Conservation (phyloP, 2,329 filamentous ascomycete genomes). For the Neocatenulostroma microsporum region DNA sequence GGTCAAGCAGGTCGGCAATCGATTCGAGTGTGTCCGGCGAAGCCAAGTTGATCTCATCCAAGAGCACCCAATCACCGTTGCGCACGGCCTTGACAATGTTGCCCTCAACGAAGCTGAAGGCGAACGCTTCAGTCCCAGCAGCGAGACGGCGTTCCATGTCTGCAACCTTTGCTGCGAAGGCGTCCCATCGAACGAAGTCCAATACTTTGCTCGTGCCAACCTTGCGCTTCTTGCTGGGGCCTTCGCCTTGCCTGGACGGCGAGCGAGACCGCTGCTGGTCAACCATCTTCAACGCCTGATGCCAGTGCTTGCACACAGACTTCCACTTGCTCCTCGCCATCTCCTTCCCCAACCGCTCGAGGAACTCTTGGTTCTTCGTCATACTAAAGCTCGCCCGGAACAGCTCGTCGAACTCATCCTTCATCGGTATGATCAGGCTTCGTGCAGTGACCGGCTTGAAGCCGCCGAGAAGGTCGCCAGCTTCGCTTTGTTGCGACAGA, state of each 20-base stretch:
- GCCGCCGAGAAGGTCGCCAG: constrained; percentile 86
- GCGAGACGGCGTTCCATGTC: constrained; percentile 75
- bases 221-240: constrained; percentile 65
- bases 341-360: constrained; percentile 71
- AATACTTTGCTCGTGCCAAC: constrained; percentile 45
- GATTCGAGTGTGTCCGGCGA: constrained; percentile 92
- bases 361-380: constrained; percentile 79
- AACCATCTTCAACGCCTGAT: constrained; percentile 82
- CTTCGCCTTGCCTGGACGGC: constrained; percentile 44
- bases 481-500: constrained; percentile 94
- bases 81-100: constrained; percentile 93
- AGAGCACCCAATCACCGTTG: constrained; percentile 92
- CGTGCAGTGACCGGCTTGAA: constrained; percentile 94
- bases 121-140: constrained; percentile 66
- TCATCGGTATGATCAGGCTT: constrained; percentile 77
- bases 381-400: constrained; percentile 82
- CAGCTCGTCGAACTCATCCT: constrained; percentile 87
- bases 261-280: constrained; percentile 48
- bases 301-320: constrained; percentile 78
- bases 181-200: constrained; percentile 62
- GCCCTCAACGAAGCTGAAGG: constrained; percentile 92
- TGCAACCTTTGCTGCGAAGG: constrained; percentile 64
- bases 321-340: constrained; percentile 79
- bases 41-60: constrained; percentile 96
- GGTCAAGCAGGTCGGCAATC: constrained; percentile 77